phyloP scores from a whole-genome alignment of 371 early-diverging fungal species.

The Mucor circinelloides region DNA sequence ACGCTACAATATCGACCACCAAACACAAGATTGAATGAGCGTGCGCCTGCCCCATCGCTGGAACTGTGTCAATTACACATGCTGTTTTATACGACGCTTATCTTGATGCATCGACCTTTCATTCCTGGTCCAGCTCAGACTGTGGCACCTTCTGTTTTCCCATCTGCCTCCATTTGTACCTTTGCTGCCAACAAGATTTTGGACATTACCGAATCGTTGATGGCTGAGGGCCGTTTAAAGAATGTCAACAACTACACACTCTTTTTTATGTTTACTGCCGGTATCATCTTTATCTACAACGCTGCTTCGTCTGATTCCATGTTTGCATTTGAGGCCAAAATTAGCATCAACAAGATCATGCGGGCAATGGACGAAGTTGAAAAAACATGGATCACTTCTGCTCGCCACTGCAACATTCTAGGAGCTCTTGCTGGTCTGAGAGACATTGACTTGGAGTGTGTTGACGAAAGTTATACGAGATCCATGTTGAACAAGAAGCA shows the following conservation, averaged over 20 bases:
- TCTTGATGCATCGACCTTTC: constrained; percentile 77
- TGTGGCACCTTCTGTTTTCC: constrained; percentile 37
- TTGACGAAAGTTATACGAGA: constrained; percentile 27
- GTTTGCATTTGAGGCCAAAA: constrained; percentile 46
- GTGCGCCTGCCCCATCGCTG: constrained; percentile 41
- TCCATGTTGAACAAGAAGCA: constrained; percentile 6
- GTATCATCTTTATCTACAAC: constrained; percentile 50
- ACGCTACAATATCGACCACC: constrained; percentile 48
- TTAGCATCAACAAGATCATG: constrained; percentile 51
- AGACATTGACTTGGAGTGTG: constrained; percentile 44
- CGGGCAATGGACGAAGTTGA: constrained; percentile 48
- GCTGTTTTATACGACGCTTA: constrained; percentile 74
- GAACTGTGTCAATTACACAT: constrained; percentile 62
- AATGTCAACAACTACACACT: constrained; percentile 45
- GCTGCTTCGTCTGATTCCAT: constrained; percentile 42
- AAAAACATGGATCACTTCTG: constrained; percentile 45
- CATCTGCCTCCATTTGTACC: constrained; percentile 56
- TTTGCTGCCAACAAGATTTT: constrained; percentile 61
- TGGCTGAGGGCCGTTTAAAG: constrained; percentile 33
- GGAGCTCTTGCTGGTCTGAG: constrained; percentile 51
- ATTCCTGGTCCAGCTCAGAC: constrained; percentile 41
- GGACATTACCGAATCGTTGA: constrained; percentile 50
- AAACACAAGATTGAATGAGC: constrained; percentile 32
- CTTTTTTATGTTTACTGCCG: constrained; percentile 53
- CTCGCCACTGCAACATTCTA: constrained; percentile 48